Evolutionary conservation across 345 rosid genomes (phyloP).

Genomic region (Populus davidiana): DNA sequence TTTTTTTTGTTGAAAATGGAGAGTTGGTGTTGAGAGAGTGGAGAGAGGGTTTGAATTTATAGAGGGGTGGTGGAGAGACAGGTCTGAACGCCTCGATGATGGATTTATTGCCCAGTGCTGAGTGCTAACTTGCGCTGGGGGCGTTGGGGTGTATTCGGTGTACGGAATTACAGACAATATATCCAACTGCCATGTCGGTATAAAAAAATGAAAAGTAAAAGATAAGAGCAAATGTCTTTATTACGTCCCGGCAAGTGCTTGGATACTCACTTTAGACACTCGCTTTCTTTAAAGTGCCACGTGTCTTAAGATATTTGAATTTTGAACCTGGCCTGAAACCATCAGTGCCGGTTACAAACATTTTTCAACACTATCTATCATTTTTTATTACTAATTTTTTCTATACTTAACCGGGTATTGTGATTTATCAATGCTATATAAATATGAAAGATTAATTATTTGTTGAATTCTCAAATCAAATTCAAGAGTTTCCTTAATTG

Average conservation of each 20-base stretch:
- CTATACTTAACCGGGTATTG: no score
- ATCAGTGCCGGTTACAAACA: background rate
- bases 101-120: background rate
- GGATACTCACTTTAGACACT: no score
- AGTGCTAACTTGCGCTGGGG: background rate
- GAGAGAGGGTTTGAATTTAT: slow-evolving; percentile 15
- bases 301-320: background rate
- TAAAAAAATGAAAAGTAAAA: background rate
- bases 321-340: background rate
- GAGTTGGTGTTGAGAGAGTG: background rate
- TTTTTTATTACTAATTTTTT: no score
- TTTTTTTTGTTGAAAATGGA: background rate
- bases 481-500: no score
- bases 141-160: background rate
- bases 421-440: no score
- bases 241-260: no score
- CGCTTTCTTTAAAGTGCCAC: background rate
- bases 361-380: background rate
- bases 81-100: background rate
- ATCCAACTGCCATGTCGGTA: background rate
- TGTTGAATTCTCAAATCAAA: no score
- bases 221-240: no score
- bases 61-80: background rate
- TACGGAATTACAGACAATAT: background rate
- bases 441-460: no score